Percentiles rank a stretch among this genome's conserved stretches.
Evolutionary conservation across 2,329 filamentous ascomycete species (phyloP).

Genomic region (Thelonectria blattea): DNA sequence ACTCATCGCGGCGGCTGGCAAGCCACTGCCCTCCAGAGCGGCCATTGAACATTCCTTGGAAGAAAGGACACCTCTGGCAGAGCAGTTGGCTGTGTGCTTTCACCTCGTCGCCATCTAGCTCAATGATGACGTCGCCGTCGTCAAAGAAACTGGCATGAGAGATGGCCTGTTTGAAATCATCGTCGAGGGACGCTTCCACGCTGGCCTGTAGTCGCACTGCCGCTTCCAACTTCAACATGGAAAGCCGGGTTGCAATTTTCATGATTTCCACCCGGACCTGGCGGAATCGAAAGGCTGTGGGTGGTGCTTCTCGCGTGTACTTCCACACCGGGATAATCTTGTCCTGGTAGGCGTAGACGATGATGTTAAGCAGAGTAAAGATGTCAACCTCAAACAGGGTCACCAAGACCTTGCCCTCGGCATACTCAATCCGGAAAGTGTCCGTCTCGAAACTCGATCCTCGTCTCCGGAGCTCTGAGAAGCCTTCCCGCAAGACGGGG

Average conservation of each 20-base stretch:
- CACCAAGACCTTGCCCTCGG: conserved; percentile 60
- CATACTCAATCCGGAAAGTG: conserved; percentile 43
- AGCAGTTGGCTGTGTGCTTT: conserved; percentile 79
- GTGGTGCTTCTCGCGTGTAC: conserved; percentile 69
- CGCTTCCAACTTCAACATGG: conserved; percentile 74
- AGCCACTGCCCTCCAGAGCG: conserved; percentile 87
- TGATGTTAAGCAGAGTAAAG: conserved; percentile 78
- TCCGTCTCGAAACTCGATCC: conserved; percentile 37
- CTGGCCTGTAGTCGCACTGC: conserved; percentile 77
- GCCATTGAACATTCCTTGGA: conserved; percentile 88
- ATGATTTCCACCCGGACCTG: conserved; percentile 86
- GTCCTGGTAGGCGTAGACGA: conserved; percentile 83
- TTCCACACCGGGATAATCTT: conserved; percentile 86
- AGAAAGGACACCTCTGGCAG: conserved; percentile 89
- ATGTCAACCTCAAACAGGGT: conserved; percentile 75
- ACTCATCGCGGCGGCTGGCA: conserved; percentile 64
- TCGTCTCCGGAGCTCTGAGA: conserved; percentile 60
- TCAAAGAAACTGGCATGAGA: conserved; percentile 74
- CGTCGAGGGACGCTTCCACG: conserved; percentile 67
- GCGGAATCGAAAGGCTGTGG: conserved; percentile 75
- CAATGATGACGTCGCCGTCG: conserved; percentile 78
- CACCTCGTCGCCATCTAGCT: conserved; percentile 76
- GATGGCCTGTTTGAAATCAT: conserved; percentile 74
- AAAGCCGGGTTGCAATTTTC: conserved; percentile 76
- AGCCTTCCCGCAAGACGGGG: conserved; percentile 65